These are phyloP conservation scores for Schrenkiella parvula DNA, from an alignment of 345 rosid species.

Conservation along the genomic window DNA sequence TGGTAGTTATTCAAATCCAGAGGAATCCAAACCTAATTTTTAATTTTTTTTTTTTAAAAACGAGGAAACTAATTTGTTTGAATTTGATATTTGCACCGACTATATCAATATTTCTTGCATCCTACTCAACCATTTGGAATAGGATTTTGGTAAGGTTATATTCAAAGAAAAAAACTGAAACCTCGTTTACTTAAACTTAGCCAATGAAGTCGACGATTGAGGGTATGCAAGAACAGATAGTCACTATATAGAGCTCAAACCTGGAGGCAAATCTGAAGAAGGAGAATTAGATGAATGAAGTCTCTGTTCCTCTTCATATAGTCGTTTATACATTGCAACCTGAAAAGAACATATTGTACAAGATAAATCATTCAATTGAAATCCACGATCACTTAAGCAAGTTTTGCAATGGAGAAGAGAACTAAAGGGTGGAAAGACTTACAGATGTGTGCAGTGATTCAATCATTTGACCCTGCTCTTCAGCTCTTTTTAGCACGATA, in stretches of 20 bases:
- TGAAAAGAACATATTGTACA: constrained; percentile 24
- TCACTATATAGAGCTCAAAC: constrained; percentile 40
- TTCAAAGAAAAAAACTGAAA: constrained; percentile 9
- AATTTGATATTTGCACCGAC: neutral
- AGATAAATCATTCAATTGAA: neutral
- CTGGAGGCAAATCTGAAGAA: constrained; percentile 44
- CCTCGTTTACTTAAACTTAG: neutral
- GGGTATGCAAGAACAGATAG: constrained; percentile 4
- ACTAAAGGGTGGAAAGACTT: constrained; percentile 29
- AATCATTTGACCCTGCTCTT: constrained; percentile 87
- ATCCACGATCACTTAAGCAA: neutral
- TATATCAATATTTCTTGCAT: neutral
- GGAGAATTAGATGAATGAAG: constrained; percentile 46
- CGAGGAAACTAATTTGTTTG: neutral
- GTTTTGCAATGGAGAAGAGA: neutral
- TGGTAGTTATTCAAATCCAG: neutral
- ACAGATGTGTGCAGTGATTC: constrained; percentile 92
- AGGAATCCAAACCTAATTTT: neutral
- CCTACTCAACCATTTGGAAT: neutral
- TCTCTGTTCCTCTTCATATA: constrained; percentile 90
- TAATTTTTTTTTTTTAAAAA: too few relatives aligned
- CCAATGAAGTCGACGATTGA: neutral
- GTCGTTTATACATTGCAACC: constrained; percentile 93
- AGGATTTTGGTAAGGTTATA: neutral
- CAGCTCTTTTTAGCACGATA: constrained; percentile 76